A percentile compares a stretch with the other conserved stretches of the same genome.
These are phyloP conservation scores for Lignosus rhinocerotis DNA, from an alignment of 1,284 basidiomycete species.

Conservation along the genomic window DNA sequence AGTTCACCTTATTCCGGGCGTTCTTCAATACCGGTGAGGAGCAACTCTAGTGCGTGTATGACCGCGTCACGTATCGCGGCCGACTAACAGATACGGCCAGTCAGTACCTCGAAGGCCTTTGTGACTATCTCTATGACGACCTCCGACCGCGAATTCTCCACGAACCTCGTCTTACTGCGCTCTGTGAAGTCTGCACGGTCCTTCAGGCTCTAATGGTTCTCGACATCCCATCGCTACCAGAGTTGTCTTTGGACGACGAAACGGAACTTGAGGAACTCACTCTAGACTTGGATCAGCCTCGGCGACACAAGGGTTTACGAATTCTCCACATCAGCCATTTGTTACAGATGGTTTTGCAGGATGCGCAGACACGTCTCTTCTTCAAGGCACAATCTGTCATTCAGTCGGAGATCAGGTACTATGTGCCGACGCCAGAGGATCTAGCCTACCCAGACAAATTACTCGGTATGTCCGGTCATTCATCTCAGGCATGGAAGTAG, in stretches of 20 bases:
- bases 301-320: conserved; percentile 41
- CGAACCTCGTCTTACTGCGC: conserved; percentile 80
- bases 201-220: conserved; percentile 92
- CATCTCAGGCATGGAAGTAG: neutral
- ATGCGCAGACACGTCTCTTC: conserved; percentile 90
- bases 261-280: conserved; percentile 43
- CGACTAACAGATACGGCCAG: conserved; percentile 40
- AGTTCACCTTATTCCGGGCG: conserved; percentile 80
- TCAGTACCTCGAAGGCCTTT: conserved; percentile 84
- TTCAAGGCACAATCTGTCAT: conserved; percentile 93
- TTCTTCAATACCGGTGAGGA: conserved; percentile 88
- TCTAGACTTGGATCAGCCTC: conserved; percentile 40
- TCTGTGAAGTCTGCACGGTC: conserved; percentile 93
- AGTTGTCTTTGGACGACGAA: conserved; percentile 36
- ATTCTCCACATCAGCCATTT: conserved; percentile 71
- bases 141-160: conserved; percentile 91
- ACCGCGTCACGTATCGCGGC: conserved; percentile 1
- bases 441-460: conserved; percentile 84
- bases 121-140: conserved; percentile 92
- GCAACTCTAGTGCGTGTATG: conserved; percentile 72
- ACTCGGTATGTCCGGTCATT: conserved; percentile 43
- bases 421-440: conserved; percentile 74
- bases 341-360: conserved; percentile 87
- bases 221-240: conserved; percentile 54
- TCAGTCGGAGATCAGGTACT: conserved; percentile 84